Base-by-base conservation (phyloP, 805 yeast genomes). In the Saccharomycopsis vini region DNA sequence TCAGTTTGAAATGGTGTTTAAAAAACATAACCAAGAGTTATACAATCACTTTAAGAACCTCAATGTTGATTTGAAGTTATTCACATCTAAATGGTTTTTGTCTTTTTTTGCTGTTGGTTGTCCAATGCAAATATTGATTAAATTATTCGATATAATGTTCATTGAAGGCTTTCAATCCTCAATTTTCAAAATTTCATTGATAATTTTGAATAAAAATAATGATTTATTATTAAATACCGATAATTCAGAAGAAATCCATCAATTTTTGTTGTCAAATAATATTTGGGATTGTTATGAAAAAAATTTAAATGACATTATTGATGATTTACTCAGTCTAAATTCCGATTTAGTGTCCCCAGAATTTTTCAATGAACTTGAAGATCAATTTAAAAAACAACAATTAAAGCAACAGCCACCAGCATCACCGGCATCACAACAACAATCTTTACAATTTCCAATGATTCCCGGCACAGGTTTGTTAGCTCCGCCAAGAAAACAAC, bases 41-140 rank as follows among this genome's bases (percentile, higher is more conserved):
- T 60, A 57, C 41, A 37, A 47, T 2, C 81, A 78, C 54, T 65
- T 78, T 43, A 48, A 53, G 20, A 46, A 54, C 2, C 50, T 62
- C 4, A 59, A 57, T 43, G 68, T 62, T 52, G 79, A 64, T 53
- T 61, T 62, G 52, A 69, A 63, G 47, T 71, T 62, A 38, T 76
- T 68, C 56, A 64, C 77, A n/a, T 70, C 71, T 40, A 83, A 79
- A 55, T 78, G 85, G 85, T 77, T 81, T 67, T 56, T 78, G 39
- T 72, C 81, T 1, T 71, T 77, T 48, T 70, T 68, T 50, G 74
- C 80, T 1, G 73, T 75, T 26, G 78, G 79, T 34, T 67, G 78
- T n/a, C 84, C 84, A 1, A 68, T 62, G 58, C 66, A 45, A 52
- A 75, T 62, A 65, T 67, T 61, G 54, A 71, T 65, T 50, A 72